Evolutionary conservation across 2,329 filamentous ascomycete genomes (phyloP), one percentile per base, ranked within the genome.

Genomic region (Aaosphaeria pasadenensis): DNA sequence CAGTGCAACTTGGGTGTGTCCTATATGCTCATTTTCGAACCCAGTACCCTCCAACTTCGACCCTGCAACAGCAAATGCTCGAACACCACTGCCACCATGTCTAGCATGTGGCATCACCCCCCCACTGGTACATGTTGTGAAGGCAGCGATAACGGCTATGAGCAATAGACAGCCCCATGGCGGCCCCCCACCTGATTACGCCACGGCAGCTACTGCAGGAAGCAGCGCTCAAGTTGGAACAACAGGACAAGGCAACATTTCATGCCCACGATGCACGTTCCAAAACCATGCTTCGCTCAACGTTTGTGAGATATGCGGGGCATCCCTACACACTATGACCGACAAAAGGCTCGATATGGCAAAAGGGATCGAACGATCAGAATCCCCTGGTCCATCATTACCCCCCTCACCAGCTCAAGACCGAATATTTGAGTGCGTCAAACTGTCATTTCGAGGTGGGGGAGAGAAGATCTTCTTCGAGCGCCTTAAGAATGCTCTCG

Each of bases 11-110:
- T 97, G 92, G 92, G 86, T 97, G 17, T 97, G 92, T 73, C 87
- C 89, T 1, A 97, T 97, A 62, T 97, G 92, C 77, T 92, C 88
- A 57, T 95, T 95, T 65, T 92, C 91, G 7, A 97, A 97, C 62
- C 87, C 89, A 0, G 85, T 96, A 1, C 91, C 94, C 1, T 88
- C 89, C 35, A 96, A 96, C 68, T 97, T 97, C 67, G 92, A 97
- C 61, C 88, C 91, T 0, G 80, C 85, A 1, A 85, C 87, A 2
- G 90, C 90, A 6, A 94, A 83, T 52, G 82, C 85, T 17, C 84
- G 90, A 53, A 95, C 88, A 5, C 86, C 86, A 6, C 74, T 96
- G 24, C 88, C 91, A 4, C 89, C 92, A 57, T 99, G 94, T 66
- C 76, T 96, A 46, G 88, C 91, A 5, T 99, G 94, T 66, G 94